Base-by-base conservation (phyloP, 305 asterid species). In the Fraxinus velutina region DNA sequence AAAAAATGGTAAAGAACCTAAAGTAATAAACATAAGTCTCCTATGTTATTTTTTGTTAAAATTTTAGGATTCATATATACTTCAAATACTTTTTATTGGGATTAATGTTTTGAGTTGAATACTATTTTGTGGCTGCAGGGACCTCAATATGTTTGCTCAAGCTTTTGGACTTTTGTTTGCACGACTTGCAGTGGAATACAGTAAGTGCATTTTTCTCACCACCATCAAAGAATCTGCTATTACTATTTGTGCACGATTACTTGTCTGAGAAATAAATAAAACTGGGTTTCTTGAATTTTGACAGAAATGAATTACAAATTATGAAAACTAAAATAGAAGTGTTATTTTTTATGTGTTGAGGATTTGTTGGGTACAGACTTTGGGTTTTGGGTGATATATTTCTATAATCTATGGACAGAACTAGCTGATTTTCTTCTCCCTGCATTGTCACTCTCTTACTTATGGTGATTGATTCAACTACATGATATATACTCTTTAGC, bases 91-190 rank as follows among this genome's bases (percentile, higher is more conserved):
- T 27, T 64, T 57, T 29, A 34, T 50, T 81, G 60, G 6, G 42
- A 8, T 64, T 72, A 75, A 72, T 37, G 64, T 66, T 76, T 70
- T 75, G 66, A 78, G 1, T 75, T 44, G 52, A 64, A 27, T 27
- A 66, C 33, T 32, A n/a, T 79, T 80, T 83, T 82, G 39, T 86
- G 80, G 66, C 62, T 86, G 93, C 93, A 93, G 95, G 98, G 97
- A 76, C 98, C 98, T 85, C 98, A 95, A 75, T 95, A 93, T 76
- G 96, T 92, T 17, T 95, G 98, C 82, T 91, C 98, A 72, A 93
- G 90, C 82, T 95, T 95, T 83, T 95, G 98, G 98, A 93, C 98
- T 50, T 95, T 95, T 86, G 91, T 92, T 75, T 95, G 98, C 81
- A 87, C 81, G 79, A 88, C 97, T 2, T 95, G 99, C 94, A 90